These are phyloP conservation scores for Sarocladium brachiariae DNA, from an alignment of 2,329 filamentous ascomycete species.

Conservation along the genomic window DNA sequence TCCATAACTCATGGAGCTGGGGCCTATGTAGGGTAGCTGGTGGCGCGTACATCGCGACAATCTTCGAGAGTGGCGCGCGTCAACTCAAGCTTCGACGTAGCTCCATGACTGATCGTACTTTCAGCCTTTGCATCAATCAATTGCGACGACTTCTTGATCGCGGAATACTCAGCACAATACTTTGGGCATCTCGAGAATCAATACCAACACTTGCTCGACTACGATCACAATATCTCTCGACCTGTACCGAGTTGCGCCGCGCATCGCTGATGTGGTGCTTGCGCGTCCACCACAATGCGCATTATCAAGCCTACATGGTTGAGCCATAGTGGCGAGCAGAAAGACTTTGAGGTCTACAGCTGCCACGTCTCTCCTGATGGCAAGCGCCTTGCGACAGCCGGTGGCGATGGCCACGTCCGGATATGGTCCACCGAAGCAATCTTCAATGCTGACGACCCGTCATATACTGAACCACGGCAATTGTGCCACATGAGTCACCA, in stretches of 20 bases:
- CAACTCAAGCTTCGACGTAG: too few species aligned
- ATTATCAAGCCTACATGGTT: slow-evolving; percentile 95
- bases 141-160: too few species aligned
- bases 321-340: slow-evolving; percentile 93
- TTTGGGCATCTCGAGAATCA: not conserved
- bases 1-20: too few species aligned
- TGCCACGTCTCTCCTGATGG: slow-evolving; percentile 96
- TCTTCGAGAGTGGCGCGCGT: too few species aligned
- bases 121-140: too few species aligned
- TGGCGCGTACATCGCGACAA: too few species aligned
- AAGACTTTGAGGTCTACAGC: slow-evolving; percentile 97
- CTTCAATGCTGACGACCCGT: slow-evolving; percentile 66
- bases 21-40: too few species aligned
- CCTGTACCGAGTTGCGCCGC: not conserved
- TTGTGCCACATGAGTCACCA: slow-evolving; percentile 98
- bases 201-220: not conserved
- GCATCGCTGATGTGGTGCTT: slow-evolving; percentile 4
- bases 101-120: too few species aligned
- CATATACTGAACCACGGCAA: slow-evolving; percentile 76
- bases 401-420: slow-evolving; percentile 93
- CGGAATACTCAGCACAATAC: too few species aligned
- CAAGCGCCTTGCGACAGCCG: slow-evolving; percentile 83
- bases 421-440: slow-evolving; percentile 97
- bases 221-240: not conserved
- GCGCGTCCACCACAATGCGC: slow-evolving; percentile 49